Percentiles rank a stretch among this genome's conserved stretches.
phyloP scores from a whole-genome alignment of 768 basidiomycete species.

The Arthromyces matolae region DNA sequence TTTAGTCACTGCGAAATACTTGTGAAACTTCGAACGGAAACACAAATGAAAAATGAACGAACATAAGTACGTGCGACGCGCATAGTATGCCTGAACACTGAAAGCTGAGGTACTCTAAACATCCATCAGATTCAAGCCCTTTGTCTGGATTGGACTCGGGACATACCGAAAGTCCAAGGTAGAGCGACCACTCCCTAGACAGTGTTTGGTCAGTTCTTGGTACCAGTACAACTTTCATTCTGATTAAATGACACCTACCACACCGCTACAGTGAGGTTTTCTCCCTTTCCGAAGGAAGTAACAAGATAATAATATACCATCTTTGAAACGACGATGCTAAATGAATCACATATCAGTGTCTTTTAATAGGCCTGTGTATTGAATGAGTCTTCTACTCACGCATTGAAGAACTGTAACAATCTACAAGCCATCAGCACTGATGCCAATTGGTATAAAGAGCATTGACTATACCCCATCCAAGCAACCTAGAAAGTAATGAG shows the following conservation, averaged over 20 bases:
- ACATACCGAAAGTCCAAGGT: conserved; percentile 2
- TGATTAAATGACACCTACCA: too few species aligned
- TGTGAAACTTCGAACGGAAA: not conserved
- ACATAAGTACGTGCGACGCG: not conserved
- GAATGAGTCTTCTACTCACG: not conserved
- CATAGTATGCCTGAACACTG: conserved; percentile 6
- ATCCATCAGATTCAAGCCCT: not conserved
- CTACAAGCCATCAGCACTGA: not conserved
- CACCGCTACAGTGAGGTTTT: not conserved
- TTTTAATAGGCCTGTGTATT: not conserved
- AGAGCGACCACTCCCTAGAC: not conserved
- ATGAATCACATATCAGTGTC: not conserved
- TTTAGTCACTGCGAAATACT: not conserved
- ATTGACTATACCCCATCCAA: conserved; percentile 1
- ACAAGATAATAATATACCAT: not conserved
- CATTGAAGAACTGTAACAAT: not conserved
- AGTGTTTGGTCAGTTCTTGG: not conserved
- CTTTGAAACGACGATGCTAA: conserved; percentile 1
- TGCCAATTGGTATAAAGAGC: not conserved
- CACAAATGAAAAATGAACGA: not conserved
- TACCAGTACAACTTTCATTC: not conserved
- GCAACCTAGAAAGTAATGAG: not conserved
- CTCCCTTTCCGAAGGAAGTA: not conserved
- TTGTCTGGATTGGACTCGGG: too few species aligned
- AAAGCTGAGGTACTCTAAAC: not conserved